These are phyloP conservation scores for Lizonia empirigonia DNA, from an alignment of 2,329 filamentous ascomycete species.

Conservation along the genomic window DNA sequence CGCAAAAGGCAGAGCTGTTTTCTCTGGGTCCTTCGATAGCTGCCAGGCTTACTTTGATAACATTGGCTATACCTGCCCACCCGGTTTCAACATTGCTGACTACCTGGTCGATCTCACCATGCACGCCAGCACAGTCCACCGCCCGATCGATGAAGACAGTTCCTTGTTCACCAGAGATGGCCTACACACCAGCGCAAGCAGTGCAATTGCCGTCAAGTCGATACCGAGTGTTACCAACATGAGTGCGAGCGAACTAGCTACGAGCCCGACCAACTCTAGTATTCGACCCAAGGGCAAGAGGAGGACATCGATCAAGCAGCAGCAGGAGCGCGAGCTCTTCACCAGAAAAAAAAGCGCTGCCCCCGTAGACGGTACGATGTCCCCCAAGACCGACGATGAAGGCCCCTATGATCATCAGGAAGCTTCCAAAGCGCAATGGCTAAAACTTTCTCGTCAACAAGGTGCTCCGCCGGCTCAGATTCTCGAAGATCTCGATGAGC, in stretches of 20 bases:
- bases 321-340: slow-evolving; percentile 88
- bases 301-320: slow-evolving; percentile 79
- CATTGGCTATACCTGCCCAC: slow-evolving; percentile 89
- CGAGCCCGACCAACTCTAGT: slow-evolving; percentile 65
- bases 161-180: slow-evolving; percentile 66
- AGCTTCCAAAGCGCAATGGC: slow-evolving; percentile 61
- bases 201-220: slow-evolving; percentile 86
- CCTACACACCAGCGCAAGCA: slow-evolving; percentile 78
- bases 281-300: slow-evolving; percentile 72
- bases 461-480: slow-evolving; percentile 63
- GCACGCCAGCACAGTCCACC: slow-evolving; percentile 74
- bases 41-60: slow-evolving; percentile 93
- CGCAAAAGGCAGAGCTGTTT: slow-evolving; percentile 87
- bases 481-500: slow-evolving; percentile 70
- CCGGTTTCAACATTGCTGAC: slow-evolving; percentile 98
- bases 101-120: slow-evolving; percentile 97
- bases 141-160: slow-evolving; percentile 62
- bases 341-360: slow-evolving; percentile 75
- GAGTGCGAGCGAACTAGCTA: slow-evolving; percentile 65
- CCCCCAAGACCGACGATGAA: slow-evolving; percentile 68
- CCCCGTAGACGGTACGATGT: slow-evolving; percentile 56
- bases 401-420: slow-evolving; percentile 59
- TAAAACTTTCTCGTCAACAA: slow-evolving; percentile 62
- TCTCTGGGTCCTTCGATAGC: slow-evolving; percentile 85
- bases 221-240: slow-evolving; percentile 81